Conservation (phyloP, 75 land plant species). For the Sequoia sempervirens region DNA sequence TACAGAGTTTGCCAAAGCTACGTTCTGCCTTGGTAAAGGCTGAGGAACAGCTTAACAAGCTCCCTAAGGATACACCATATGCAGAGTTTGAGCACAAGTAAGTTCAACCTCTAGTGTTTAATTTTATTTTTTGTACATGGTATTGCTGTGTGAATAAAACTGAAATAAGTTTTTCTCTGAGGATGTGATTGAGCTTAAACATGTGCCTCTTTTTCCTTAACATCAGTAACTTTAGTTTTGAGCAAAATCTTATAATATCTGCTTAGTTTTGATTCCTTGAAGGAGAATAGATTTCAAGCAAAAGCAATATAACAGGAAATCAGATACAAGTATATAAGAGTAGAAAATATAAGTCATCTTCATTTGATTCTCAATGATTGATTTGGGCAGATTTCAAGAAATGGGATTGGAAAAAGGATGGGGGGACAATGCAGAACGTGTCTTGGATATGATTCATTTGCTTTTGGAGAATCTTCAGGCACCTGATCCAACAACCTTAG, state of each 20-base stretch:
- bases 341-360: neutral
- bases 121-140: neutral
- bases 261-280: neutral
- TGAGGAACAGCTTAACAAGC: slow-evolving; percentile 68
- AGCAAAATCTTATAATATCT: neutral
- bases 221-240: neutral
- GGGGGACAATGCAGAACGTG: slow-evolving; percentile 59
- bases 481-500: slow-evolving; percentile 68
- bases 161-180: neutral
- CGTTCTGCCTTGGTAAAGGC: slow-evolving; percentile 62
- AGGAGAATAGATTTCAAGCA: neutral
- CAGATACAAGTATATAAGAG: neutral
- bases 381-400: slow-evolving; percentile 56
- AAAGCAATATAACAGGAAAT: neutral
- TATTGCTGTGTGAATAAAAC: neutral
- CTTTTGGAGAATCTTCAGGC: slow-evolving; percentile 71
- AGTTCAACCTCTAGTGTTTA: neutral
- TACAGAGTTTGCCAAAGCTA: slow-evolving; percentile 60
- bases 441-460: slow-evolving; percentile 56
- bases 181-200: neutral
- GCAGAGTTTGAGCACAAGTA: slow-evolving; percentile 72
- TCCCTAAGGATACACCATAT: slow-evolving; percentile 64
- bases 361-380: slow-evolving; percentile 1
- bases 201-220: neutral
- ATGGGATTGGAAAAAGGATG: slow-evolving; percentile 76